Percentiles rank a stretch among this genome's conserved stretches.
Conservation (phyloP, 495 filamentous ascomycete genomes). For the Neurospora cerealis region DNA sequence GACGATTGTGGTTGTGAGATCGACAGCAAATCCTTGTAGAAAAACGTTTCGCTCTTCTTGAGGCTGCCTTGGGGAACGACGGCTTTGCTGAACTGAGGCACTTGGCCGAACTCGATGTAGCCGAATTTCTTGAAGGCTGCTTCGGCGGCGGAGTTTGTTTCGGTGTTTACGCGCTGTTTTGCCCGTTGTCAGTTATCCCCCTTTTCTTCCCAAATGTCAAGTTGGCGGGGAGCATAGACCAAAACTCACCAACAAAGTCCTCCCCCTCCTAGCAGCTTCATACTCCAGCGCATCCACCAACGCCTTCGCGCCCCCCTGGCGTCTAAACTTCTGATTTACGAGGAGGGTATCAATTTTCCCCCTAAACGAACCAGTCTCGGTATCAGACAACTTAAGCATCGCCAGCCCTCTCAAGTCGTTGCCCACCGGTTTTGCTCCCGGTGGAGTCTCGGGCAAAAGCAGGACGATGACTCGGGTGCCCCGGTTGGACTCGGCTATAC, state of each 20-base stretch:
- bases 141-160: conserved; percentile 27
- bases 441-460: conserved; percentile 17
- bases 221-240: not conserved
- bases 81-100: conserved; percentile 24
- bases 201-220: not conserved
- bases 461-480: conserved; percentile 27
- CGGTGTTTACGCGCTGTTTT: conserved; percentile 22
- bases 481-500: conserved; percentile 22
- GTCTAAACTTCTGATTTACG: conserved; percentile 13
- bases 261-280: conserved; percentile 24
- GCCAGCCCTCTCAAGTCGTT: conserved; percentile 27
- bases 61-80: conserved; percentile 9
- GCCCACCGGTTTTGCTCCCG: conserved; percentile 17
- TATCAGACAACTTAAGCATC: conserved; percentile 24
- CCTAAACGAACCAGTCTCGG: conserved; percentile 27
- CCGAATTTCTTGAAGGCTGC: conserved; percentile 23
- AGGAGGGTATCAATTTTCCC: conserved; percentile 31
- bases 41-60: conserved; percentile 28
- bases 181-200: not conserved
- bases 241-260: conserved; percentile 26
- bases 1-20: not conserved
- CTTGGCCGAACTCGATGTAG: conserved; percentile 27
- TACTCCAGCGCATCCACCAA: conserved; percentile 26
- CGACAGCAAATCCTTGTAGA: conserved; percentile 28
- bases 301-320: conserved; percentile 21